Evolutionary conservation across 805 yeast species (phyloP).

Genomic region (Suhomyces canberraensis): DNA sequence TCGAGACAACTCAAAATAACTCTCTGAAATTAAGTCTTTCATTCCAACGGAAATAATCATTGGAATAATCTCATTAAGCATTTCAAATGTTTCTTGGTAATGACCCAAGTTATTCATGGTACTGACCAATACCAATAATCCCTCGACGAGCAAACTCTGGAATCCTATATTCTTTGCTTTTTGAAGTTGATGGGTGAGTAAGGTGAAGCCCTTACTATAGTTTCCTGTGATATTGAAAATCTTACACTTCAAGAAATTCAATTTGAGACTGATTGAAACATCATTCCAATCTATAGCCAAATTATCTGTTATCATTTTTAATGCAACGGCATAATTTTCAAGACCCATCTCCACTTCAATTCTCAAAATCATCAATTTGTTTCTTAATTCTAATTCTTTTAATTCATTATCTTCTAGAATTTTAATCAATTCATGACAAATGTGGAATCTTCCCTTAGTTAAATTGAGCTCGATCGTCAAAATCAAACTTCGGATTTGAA

Average conservation of each 20-base stretch:
- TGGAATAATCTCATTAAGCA: constrained; percentile 43
- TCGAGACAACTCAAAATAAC: constrained; percentile 31
- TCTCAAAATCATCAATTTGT: constrained; percentile 25
- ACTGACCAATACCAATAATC: constrained; percentile 44
- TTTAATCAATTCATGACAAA: constrained; percentile 34
- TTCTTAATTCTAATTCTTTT: constrained; percentile 27
- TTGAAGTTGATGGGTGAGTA: constrained; percentile 48
- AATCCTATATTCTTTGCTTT: constrained; percentile 47
- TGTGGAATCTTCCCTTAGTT: constrained; percentile 34
- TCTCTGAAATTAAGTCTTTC: constrained; percentile 32
- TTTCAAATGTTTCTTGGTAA: constrained; percentile 39
- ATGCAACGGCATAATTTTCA: constrained; percentile 30
- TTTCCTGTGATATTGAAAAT: constrained; percentile 41
- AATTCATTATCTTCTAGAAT: constrained; percentile 26
- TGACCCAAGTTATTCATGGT: constrained; percentile 42
- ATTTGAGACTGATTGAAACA: constrained; percentile 41
- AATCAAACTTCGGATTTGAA: constrained; percentile 40
- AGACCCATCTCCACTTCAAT: constrained; percentile 29
- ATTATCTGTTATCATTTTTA: constrained; percentile 18
- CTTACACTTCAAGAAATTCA: constrained; percentile 46
- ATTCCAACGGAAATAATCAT: constrained; percentile 39
- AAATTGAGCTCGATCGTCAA: constrained; percentile 36
- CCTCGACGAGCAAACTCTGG: constrained; percentile 43
- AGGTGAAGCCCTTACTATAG: constrained; percentile 49
- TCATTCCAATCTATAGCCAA: constrained; percentile 23